Percentiles rank a stretch among this genome's conserved stretches.
These are phyloP conservation scores for Boletus tylopilopsis DNA, from an alignment of 768 basidiomycete species.

Conservation along the genomic window DNA sequence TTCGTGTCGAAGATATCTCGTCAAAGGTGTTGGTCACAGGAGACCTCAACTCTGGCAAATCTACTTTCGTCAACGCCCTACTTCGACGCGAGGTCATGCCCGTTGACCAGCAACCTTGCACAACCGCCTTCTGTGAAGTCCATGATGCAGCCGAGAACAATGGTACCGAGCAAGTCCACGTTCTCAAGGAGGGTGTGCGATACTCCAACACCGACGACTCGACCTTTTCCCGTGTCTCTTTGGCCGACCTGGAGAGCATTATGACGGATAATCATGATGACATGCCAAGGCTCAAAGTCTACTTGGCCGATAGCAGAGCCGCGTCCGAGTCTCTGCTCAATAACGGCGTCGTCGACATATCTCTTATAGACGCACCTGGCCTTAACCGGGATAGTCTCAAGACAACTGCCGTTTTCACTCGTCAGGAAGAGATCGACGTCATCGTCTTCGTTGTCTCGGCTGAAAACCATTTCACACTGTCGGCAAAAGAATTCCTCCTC, in stretches of 20 bases:
- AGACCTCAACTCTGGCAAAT: conserved; percentile 97
- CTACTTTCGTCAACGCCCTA: conserved; percentile 95
- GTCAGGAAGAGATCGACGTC: conserved; percentile 98
- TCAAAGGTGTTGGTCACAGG: conserved; percentile 98
- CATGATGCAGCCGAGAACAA: conserved; percentile 82
- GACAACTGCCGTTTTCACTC: conserved; percentile 92
- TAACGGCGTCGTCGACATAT: conserved; percentile 96
- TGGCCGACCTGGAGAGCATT: conserved; percentile 74
- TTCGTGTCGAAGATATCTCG: conserved; percentile 85
- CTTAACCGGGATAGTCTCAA: conserved; percentile 93
- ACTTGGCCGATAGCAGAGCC: conserved; percentile 77
- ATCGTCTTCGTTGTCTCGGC: conserved; percentile 97
- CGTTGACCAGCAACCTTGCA: conserved; percentile 97
- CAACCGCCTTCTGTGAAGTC: conserved; percentile 96
- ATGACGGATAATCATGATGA: conserved; percentile 59
- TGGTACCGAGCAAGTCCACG: conserved; percentile 81
- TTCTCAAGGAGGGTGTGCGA: conserved; percentile 61
- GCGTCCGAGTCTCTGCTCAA: conserved; percentile 82
- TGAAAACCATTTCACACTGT: conserved; percentile 97
- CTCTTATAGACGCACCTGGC: conserved; percentile 97
- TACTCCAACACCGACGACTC: conserved; percentile 72
- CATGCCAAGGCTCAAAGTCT: conserved; percentile 76
- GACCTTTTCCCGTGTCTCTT: conserved; percentile 67
- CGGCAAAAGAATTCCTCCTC: conserved; percentile 89
- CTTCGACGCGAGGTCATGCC: conserved; percentile 91